Base-by-base conservation (phyloP, 352 stramenopile genomes). In the Phytophthora syringae region DNA sequence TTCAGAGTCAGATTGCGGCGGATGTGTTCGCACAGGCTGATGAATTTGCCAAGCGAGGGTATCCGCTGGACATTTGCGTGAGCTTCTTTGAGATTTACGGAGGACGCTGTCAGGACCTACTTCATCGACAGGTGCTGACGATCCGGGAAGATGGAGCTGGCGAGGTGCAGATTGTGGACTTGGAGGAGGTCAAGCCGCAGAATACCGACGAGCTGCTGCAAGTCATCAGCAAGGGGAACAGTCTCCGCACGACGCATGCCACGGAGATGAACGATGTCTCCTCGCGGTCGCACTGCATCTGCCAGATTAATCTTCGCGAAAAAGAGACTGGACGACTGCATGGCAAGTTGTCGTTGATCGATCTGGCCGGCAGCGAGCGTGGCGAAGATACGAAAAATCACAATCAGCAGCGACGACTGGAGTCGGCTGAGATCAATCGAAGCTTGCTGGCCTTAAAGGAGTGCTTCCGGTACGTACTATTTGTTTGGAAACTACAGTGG, bases 11-110 rank as follows among this genome's bases (percentile, higher is more conserved):
- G 20, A 91, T 92, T 51, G 84, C 84, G 1, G 78, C 75, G 3
- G 85, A 94, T 52, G 72, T 94, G 10, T 95, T 94, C 61, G 85
- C 70, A 1, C 80, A 93, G 45, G 68, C 89, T 5, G 62, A 92
- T n/a, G 82, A 81, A 21, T 86, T 88, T 50, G 71, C 80, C 4
- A 56, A 49, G 24, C 65, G 69, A 3, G 82, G 74, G 24, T 75
- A 86, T 34, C 67, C 86, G 11, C 59, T 99, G 30, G 84, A 90
- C 32, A 87, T 98, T 9, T 93, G 86, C 44, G 86, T 98, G 49
- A 98, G 90, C 30, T 97, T 98, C 34, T 99, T 99, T 64, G 97
- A 99, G 79, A 99, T 99, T 43, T 99, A 99, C 57, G 95, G 97
- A 1, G 95, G 95, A 42, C 96, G 98, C 27, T 93, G 98, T 22